Evolutionary conservation across 108 stramenopile genomes (phyloP).

Genomic region (Nitzschia inconspicua): DNA sequence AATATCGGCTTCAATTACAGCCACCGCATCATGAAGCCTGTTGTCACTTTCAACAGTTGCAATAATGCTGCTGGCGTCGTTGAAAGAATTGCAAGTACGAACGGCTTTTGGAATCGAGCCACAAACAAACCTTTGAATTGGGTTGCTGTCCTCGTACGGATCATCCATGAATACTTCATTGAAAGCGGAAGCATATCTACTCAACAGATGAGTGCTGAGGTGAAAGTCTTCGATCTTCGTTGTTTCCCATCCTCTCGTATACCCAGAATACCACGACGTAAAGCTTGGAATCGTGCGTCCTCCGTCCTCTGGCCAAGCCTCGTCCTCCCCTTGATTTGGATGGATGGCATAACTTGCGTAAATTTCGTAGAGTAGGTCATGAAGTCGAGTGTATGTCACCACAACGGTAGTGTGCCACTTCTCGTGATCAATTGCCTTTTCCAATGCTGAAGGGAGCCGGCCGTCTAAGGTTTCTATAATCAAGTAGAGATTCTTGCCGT

Average conservation of each 20-base stretch:
- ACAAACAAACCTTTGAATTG: neutral
- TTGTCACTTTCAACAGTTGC: neutral
- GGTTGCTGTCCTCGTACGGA: neutral
- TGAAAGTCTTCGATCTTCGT: neutral
- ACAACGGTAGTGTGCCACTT: constrained; percentile 7
- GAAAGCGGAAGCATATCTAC: neutral
- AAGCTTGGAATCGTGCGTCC: neutral
- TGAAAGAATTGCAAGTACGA: neutral
- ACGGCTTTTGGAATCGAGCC: neutral
- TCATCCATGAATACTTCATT: neutral
- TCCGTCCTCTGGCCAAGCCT: constrained; percentile 1
- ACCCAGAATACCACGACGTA: neutral
- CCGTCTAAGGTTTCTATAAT: constrained; percentile 3
- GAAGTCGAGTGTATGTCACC: neutral
- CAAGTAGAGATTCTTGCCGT: neutral
- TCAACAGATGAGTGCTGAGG: neutral
- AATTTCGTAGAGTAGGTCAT: neutral
- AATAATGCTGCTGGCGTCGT: neutral
- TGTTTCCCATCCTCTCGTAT: neutral
- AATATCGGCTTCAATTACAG: constrained; percentile 2
- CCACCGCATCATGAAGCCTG: neutral
- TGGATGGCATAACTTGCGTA: neutral
- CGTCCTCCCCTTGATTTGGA: neutral
- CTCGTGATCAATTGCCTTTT: neutral
- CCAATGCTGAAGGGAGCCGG: neutral